Conservation (phyloP, 768 basidiomycete genomes). For the Suillus hirtellus region DNA sequence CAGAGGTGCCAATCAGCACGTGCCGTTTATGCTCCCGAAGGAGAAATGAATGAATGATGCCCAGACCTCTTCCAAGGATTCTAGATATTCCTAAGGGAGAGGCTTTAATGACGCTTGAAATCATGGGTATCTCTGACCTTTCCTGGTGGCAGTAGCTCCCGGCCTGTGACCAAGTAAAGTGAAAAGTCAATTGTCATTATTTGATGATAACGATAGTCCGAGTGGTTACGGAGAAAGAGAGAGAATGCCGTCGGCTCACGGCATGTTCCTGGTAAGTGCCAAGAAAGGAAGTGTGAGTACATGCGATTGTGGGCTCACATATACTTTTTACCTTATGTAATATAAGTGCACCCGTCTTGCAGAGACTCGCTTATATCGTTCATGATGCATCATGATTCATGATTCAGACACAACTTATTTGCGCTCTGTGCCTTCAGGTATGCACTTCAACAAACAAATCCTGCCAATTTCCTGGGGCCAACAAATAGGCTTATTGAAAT, state of each 20-base stretch:
- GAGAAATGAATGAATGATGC: neutral
- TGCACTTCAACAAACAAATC: neutral
- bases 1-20: neutral
- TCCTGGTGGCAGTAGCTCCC: slow-evolving; percentile 71
- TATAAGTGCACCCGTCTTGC: too few relatives aligned
- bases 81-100: slow-evolving; percentile 56
- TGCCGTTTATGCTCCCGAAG: neutral
- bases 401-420: neutral
- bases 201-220: slow-evolving; percentile 3
- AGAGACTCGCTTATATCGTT: too few relatives aligned
- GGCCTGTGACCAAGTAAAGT: slow-evolving; percentile 86
- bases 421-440: neutral
- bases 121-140: slow-evolving; percentile 48
- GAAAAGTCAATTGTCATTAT: slow-evolving; percentile 53
- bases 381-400: too few relatives aligned
- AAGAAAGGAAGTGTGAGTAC: too few relatives aligned
- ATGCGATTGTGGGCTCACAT: too few relatives aligned
- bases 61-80: slow-evolving; percentile 72
- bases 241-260: neutral
- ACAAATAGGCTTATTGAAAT: too few relatives aligned
- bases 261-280: neutral
- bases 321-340: too few relatives aligned
- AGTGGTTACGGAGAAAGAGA: neutral
- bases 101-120: slow-evolving; percentile 7
- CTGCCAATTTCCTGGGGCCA: too few relatives aligned